Evolutionary conservation across 2,329 filamentous ascomycete genomes (phyloP), one percentile per base, ranked within the genome.

Genomic region (Aspergillus fijiensis): DNA sequence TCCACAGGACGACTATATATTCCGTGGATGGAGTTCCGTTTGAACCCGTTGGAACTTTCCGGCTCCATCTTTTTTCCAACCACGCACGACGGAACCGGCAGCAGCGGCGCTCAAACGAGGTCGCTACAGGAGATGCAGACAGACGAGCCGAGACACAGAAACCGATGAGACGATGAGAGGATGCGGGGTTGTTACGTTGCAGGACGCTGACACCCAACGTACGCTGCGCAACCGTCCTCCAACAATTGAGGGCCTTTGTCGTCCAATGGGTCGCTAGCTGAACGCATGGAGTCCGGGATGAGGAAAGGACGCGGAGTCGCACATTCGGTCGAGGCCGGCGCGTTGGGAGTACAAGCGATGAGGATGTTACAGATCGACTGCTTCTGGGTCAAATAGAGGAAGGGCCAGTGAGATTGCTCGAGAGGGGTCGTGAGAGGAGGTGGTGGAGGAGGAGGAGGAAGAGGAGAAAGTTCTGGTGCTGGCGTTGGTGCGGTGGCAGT

Each of bases 1-100:
- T 79, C 77, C 60, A 80, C 72, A 33, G 76, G 75, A 58, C 76
- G 74, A 60, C 70, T 75, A 61, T 77, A 70, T 49, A 67, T 63
- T 58, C 72, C 73, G 55, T 75, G 74, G 62, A 72, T 69, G 21
- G 76, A 77, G 62, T 75, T 75, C 65, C 76, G 73, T 65, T 76
- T 76, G 62, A 70, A 71, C 35, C 72, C 74, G 71, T 77, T 76
- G 55, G 72, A 68, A 66, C 74, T 72, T 62, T 78, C 77, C 65
- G 74, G 65, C 63, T 78, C 77, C 77, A 79, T 79, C 61, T 70
- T 74, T 65, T 59, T 55, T 33, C 64, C 63, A 58, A 62, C 61
- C 52, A 65, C 62, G 47, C 57, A 67, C 63, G 65, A 62, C 60
- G 62, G 60, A 60, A 64, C 60, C 62, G 63, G 61, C 62, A 59